These are phyloP conservation scores for Termitomyces sp. DNA, from an alignment of 768 basidiomycete species.

Conservation along the genomic window DNA sequence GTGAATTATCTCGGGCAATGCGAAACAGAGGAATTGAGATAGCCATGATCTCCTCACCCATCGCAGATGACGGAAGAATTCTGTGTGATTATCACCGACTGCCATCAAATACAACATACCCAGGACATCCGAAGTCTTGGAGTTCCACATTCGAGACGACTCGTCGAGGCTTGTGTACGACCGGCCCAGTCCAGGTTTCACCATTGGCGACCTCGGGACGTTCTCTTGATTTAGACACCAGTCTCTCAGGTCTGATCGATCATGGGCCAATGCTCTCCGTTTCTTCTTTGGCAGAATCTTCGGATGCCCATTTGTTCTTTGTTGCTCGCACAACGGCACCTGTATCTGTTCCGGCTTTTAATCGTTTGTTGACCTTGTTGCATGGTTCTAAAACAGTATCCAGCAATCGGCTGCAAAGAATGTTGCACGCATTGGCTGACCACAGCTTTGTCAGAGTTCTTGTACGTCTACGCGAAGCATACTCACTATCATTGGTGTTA, in stretches of 20 bases:
- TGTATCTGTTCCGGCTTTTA: constrained; percentile 23
- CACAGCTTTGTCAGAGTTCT: constrained; percentile 12
- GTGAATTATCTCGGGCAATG: constrained; percentile 97
- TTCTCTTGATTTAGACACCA: constrained; percentile 44
- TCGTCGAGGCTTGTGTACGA: constrained; percentile 27
- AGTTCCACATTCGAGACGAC: constrained; percentile 26
- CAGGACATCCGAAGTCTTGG: constrained; percentile 8
- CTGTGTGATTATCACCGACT: constrained; percentile 46
- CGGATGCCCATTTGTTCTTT: constrained; percentile 29
- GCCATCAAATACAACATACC: constrained; percentile 21
- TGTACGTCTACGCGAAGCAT: constrained; percentile 16
- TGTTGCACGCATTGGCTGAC: constrained; percentile 16
- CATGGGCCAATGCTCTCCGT: constrained; percentile 28
- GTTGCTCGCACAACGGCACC: constrained; percentile 29
- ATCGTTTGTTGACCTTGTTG: constrained; percentile 20
- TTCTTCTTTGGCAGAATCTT: constrained; percentile 9
- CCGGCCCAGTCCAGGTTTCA: background rate
- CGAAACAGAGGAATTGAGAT: constrained; percentile 95
- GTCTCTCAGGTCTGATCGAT: constrained; percentile 36
- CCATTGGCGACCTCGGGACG: constrained; percentile 30
- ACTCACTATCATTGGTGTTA: constrained; percentile 22
- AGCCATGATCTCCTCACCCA: constrained; percentile 34
- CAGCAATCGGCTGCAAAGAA: constrained; percentile 8
- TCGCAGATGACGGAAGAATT: constrained; percentile 41
- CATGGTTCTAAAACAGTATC: background rate